A percentile compares a stretch with the other conserved stretches of the same genome.
Conservation (phyloP, 805 yeast species). For the Metschnikowia bowlesiae region DNA sequence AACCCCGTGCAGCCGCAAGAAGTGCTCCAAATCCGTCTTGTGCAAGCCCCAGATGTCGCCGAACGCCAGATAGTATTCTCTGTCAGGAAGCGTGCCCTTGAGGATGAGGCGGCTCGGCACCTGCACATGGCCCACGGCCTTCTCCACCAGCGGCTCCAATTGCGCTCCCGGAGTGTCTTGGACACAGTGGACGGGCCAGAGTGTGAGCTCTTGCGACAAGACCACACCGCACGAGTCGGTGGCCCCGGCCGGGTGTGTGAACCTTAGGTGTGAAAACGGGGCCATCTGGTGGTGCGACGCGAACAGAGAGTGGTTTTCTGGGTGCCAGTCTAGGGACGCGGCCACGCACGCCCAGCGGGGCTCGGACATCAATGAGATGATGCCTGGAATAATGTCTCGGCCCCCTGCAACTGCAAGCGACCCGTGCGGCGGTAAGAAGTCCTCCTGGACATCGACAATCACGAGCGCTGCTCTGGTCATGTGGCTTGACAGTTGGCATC, state of each 20-base stretch:
- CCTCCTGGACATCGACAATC: slow-evolving; percentile 80
- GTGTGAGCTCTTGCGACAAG: slow-evolving; percentile 35
- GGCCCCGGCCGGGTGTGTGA: slow-evolving; percentile 46
- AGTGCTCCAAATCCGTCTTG: slow-evolving; percentile 57
- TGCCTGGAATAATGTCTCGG: slow-evolving; percentile 48
- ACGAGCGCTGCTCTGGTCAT: slow-evolving; percentile 48
- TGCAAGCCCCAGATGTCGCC: slow-evolving; percentile 72
- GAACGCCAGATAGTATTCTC: slow-evolving; percentile 88
- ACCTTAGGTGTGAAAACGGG: slow-evolving; percentile 50
- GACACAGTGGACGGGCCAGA: slow-evolving; percentile 94
- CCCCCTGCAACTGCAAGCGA: slow-evolving; percentile 71
- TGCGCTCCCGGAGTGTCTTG: slow-evolving; percentile 65
- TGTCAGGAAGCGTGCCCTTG: slow-evolving; percentile 67
- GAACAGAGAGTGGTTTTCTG: slow-evolving; percentile 71
- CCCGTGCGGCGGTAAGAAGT: slow-evolving; percentile 77
- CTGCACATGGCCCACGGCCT: slow-evolving; percentile 30
- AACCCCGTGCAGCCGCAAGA: slow-evolving; percentile 45
- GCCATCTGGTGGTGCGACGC: slow-evolving; percentile 56
- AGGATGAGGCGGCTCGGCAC: slow-evolving; percentile 44
- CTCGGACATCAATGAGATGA: slow-evolving; percentile 41
- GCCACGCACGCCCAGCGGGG: slow-evolving; percentile 60
- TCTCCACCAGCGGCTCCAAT: slow-evolving; percentile 48
- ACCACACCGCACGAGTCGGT: slow-evolving; percentile 23
- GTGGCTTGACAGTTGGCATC: background rate
- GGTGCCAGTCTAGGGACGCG: slow-evolving; percentile 89